A percentile compares a stretch with the other conserved stretches of the same genome.
These are phyloP conservation scores for Verticillium nubilum DNA, from an alignment of 2,329 filamentous ascomycete species.

Conservation along the genomic window DNA sequence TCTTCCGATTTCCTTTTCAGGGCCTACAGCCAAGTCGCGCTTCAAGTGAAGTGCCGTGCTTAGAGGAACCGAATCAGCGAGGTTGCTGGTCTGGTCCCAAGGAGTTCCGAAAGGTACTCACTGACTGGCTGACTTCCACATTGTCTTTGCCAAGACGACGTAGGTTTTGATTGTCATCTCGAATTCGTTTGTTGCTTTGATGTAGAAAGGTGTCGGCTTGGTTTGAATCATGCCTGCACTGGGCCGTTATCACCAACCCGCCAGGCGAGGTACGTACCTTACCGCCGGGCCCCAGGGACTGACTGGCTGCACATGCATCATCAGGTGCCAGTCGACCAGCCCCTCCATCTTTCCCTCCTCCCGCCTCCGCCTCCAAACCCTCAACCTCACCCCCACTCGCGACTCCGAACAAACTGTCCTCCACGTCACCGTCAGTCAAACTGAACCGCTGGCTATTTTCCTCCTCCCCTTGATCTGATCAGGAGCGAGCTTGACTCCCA, in stretches of 20 bases:
- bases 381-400: background rate
- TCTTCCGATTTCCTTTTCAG: background rate
- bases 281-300: too few relatives aligned
- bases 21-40: background rate
- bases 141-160: too few relatives aligned
- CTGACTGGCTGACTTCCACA: too few relatives aligned
- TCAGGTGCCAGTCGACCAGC: background rate
- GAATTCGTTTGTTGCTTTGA: too few relatives aligned
- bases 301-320: background rate
- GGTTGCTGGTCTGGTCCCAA: too few relatives aligned
- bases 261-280: background rate
- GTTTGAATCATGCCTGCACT: too few relatives aligned
- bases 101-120: too few relatives aligned
- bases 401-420: conserved; percentile 1
- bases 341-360: background rate
- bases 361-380: background rate
- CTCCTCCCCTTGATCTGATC: background rate
- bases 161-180: too few relatives aligned
- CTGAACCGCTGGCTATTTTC: background rate
- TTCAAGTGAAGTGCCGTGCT: background rate
- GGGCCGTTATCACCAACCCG: background rate
- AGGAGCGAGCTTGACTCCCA: background rate
- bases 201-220: too few relatives aligned
- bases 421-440: background rate
- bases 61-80: background rate